phyloP scores from a whole-genome alignment of 805 yeast genomes.

The Suhomyces pyralidae region DNA sequence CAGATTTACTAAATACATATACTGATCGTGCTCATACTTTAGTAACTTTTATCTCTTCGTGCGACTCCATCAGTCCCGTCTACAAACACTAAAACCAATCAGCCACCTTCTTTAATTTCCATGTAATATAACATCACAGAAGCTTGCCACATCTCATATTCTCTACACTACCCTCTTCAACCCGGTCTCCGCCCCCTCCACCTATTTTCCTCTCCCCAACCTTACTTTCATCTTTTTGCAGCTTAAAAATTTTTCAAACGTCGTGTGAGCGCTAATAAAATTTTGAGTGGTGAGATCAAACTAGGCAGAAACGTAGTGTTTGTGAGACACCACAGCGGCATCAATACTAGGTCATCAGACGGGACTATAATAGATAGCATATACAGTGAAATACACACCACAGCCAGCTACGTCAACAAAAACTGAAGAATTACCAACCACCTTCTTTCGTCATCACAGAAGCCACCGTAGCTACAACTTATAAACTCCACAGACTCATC shows the following conservation, averaged over 20 bases:
- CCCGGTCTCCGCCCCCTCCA: neutral
- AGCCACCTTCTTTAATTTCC: neutral
- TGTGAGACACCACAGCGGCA: neutral
- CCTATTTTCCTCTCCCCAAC: neutral
- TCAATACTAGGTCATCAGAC: neutral
- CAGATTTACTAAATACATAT: neutral
- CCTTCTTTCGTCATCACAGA: neutral
- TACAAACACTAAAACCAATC: neutral
- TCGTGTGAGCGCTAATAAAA: constrained; percentile 7
- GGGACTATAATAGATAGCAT: neutral
- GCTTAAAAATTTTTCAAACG: constrained; percentile 2
- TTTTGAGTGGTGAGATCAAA: constrained; percentile 1
- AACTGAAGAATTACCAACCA: neutral
- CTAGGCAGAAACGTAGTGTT: neutral
- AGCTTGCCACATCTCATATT: neutral
- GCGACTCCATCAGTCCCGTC: neutral
- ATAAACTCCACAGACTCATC: neutral
- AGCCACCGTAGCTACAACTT: neutral
- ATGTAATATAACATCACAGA: neutral
- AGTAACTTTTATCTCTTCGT: too few relatives aligned
- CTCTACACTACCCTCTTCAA: neutral
- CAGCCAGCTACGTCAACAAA: neutral
- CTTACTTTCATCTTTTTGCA: neutral
- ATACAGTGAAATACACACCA: neutral
- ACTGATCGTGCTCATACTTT: neutral